Evolutionary conservation across 495 filamentous ascomycete species (phyloP).

Genomic region (Neurospora sp.): DNA sequence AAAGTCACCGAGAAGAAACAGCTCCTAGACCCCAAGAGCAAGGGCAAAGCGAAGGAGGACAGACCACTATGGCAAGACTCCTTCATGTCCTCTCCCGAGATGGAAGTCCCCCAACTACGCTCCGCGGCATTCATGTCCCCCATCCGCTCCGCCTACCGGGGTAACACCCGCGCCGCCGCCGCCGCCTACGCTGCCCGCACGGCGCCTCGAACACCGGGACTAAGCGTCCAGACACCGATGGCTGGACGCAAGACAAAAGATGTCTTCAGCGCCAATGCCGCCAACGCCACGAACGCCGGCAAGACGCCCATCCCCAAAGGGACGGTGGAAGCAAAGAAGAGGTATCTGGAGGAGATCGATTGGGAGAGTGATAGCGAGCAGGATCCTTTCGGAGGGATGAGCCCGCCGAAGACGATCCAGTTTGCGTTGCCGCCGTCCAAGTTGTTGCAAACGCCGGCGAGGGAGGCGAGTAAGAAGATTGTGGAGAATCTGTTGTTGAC

Average conservation of each 20-base stretch:
- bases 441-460: constrained; percentile 87
- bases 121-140: constrained; percentile 83
- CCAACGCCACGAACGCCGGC: not conserved
- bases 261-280: constrained; percentile 16
- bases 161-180: constrained; percentile 8
- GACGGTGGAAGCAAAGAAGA: constrained; percentile 21
- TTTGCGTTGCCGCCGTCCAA: constrained; percentile 84
- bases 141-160: constrained; percentile 20
- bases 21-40: not conserved
- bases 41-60: constrained; percentile 27
- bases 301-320: not conserved
- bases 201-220: constrained; percentile 55
- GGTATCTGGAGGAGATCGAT: constrained; percentile 38
- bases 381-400: constrained; percentile 60
- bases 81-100: constrained; percentile 66
- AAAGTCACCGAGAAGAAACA: constrained; percentile 19
- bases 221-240: constrained; percentile 66
- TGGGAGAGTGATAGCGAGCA: constrained; percentile 60
- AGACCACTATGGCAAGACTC: constrained; percentile 40
- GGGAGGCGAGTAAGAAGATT: constrained; percentile 84
- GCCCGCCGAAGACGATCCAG: constrained; percentile 94
- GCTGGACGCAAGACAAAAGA: constrained; percentile 34
- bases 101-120: constrained; percentile 69
- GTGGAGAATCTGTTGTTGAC: constrained; percentile 84
- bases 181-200: not conserved